Evolutionary conservation across 2,329 filamentous ascomycete genomes (phyloP).

Genomic region (Lecanicillium sp.): DNA sequence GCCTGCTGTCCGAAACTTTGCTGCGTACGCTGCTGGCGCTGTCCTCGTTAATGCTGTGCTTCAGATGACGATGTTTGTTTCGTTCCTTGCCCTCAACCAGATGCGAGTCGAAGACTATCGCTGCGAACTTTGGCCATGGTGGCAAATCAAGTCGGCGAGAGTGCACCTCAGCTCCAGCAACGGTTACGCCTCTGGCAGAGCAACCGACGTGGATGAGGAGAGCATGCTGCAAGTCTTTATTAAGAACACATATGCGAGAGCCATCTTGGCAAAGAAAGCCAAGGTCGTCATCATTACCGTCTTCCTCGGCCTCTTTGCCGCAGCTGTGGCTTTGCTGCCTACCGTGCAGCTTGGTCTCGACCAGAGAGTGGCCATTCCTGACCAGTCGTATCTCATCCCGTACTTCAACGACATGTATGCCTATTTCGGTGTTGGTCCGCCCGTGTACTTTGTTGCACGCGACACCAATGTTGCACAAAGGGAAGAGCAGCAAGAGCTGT

Average conservation of each 20-base stretch:
- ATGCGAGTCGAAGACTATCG: conserved; percentile 80
- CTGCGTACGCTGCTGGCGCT: conserved; percentile 89
- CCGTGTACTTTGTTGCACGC: conserved; percentile 91
- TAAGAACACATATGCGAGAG: conserved; percentile 80
- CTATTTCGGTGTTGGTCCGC: conserved; percentile 86
- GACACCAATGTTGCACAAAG: conserved; percentile 73
- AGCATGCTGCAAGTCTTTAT: conserved; percentile 81
- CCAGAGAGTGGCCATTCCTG: conserved; percentile 88
- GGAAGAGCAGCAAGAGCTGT: conserved; percentile 74
- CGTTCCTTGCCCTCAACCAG: conserved; percentile 87
- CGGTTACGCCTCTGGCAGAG: conserved; percentile 48
- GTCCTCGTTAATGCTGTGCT: conserved; percentile 96
- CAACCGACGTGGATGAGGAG: conserved; percentile 76
- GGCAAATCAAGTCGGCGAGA: conserved; percentile 70
- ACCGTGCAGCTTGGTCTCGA: conserved; percentile 82
- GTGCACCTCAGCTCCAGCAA: conserved; percentile 55
- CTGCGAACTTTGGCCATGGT: conserved; percentile 87
- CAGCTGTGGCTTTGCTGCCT: conserved; percentile 77
- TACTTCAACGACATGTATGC: conserved; percentile 96
- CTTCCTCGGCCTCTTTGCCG: conserved; percentile 84
- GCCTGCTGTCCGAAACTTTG: conserved; percentile 97
- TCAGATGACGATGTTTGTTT: conserved; percentile 95
- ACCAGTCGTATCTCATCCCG: conserved; percentile 87
- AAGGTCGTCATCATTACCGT: conserved; percentile 71
- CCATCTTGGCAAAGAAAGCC: conserved; percentile 70